Evolutionary conservation across 345 rosid genomes (phyloP).

Genomic region (Lepidium aucheri): DNA sequence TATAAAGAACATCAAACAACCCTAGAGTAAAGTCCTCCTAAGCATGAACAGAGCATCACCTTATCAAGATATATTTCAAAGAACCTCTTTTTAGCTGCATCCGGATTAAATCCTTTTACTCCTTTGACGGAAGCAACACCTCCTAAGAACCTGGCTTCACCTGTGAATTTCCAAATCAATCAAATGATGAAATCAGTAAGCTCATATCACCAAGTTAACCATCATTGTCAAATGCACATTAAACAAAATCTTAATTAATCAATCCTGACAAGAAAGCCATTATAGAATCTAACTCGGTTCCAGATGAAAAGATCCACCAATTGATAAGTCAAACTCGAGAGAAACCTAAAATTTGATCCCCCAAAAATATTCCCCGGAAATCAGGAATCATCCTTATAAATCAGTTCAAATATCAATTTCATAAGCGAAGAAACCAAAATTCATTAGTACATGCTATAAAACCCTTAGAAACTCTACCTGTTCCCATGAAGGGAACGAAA

Average conservation of each 20-base stretch:
- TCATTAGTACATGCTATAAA: background rate
- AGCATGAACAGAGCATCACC: conserved; percentile 30
- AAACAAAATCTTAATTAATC: background rate
- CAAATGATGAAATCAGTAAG: background rate
- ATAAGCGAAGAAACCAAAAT: background rate
- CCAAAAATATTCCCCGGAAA: background rate
- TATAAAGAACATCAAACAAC: background rate
- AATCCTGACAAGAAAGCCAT: background rate
- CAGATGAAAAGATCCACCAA: background rate
- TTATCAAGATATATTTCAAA: conserved; percentile 86
- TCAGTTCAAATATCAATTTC: background rate
- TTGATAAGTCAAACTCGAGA: background rate
- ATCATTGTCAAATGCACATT: background rate
- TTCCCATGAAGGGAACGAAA: conserved; percentile 86
- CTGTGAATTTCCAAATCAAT: conserved; percentile 27
- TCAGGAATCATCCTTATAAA: background rate
- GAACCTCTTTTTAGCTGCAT: conserved; percentile 71
- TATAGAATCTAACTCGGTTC: background rate
- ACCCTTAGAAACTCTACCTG: conserved; percentile 33
- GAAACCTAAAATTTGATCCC: background rate
- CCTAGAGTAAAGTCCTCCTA: background rate
- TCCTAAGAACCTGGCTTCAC: conserved; percentile 86
- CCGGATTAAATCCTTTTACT: conserved; percentile 53
- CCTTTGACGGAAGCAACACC: conserved; percentile 91
- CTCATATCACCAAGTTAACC: background rate